A percentile compares a stretch with the other conserved stretches of the same genome.
These are phyloP conservation scores for Pleurotus giganteus DNA, from an alignment of 768 basidiomycete genomes.

Conservation along the genomic window DNA sequence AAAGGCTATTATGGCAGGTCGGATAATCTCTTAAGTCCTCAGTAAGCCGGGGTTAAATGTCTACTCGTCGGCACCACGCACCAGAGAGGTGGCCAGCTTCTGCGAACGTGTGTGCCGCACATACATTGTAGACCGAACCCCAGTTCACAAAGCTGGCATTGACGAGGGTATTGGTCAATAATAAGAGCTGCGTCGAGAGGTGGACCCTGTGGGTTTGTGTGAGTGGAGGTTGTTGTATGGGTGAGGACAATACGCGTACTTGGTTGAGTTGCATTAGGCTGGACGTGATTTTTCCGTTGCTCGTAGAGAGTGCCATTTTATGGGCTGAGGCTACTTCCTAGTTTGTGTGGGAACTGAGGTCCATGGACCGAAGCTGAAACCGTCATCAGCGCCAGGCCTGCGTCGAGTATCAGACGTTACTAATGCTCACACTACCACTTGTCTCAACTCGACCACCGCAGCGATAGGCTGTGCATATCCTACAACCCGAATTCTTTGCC, in stretches of 20 bases:
- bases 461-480: slow-evolving; percentile 3
- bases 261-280: no score
- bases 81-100: neutral
- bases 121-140: neutral
- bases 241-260: neutral
- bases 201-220: neutral
- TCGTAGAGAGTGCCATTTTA: no score
- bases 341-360: neutral
- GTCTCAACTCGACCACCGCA: slow-evolving; percentile 7
- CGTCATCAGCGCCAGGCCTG: neutral
- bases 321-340: no score
- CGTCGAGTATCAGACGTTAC: neutral
- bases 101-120: neutral
- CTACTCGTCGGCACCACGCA: no score
- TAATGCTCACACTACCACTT: neutral
- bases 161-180: neutral
- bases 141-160: neutral
- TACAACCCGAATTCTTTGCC: neutral
- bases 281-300: no score
- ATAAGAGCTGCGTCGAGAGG: neutral
- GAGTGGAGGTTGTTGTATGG: neutral
- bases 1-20: no score
- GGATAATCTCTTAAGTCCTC: no score
- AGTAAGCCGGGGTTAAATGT: no score
- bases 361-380: neutral